A percentile compares a stretch with the other conserved stretches of the same genome.
Conservation (phyloP, 192 early-diverging fungal species). For the Coemansia sp. region DNA sequence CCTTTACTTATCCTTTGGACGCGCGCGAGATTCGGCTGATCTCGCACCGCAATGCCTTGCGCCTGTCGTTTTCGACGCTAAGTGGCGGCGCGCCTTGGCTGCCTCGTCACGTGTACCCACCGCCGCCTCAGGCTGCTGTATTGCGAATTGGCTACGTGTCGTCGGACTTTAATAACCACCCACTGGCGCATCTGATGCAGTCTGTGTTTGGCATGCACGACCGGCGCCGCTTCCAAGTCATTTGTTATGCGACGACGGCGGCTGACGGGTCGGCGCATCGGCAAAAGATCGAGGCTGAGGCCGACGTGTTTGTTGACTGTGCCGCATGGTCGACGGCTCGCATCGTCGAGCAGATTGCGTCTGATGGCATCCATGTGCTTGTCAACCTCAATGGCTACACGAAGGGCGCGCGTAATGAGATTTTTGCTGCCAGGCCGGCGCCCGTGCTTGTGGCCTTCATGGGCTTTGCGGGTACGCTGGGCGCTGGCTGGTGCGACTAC, state of each 20-base stretch:
- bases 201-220: slow-evolving; percentile 94
- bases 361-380: slow-evolving; percentile 85
- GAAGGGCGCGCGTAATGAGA: slow-evolving; percentile 92
- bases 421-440: slow-evolving; percentile 89
- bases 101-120: slow-evolving; percentile 63
- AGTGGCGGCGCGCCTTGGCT: slow-evolving; percentile 61
- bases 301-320: slow-evolving; percentile 83
- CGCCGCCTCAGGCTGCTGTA: slow-evolving; percentile 75
- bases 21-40: slow-evolving; percentile 85
- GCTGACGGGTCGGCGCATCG: slow-evolving; percentile 80
- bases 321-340: slow-evolving; percentile 69
- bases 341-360: slow-evolving; percentile 73
- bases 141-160: slow-evolving; percentile 86
- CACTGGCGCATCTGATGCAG: slow-evolving; percentile 92
- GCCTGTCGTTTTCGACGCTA: slow-evolving; percentile 75
- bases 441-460: slow-evolving; percentile 90
- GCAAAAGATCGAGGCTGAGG: slow-evolving; percentile 74
- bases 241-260: slow-evolving; percentile 84
- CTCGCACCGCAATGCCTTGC: slow-evolving; percentile 81
- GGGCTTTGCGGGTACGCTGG: slow-evolving; percentile 94
- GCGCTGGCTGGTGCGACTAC: slow-evolving; percentile 83
- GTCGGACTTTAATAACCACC: slow-evolving; percentile 95
- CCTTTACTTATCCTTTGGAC: slow-evolving; percentile 89
- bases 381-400: slow-evolving; percentile 97
- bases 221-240: slow-evolving; percentile 68